Evolutionary conservation across 768 basidiomycete species (phyloP), one percentile per base, ranked within the genome.

Genomic region (Rhodocollybia butyracea): DNA sequence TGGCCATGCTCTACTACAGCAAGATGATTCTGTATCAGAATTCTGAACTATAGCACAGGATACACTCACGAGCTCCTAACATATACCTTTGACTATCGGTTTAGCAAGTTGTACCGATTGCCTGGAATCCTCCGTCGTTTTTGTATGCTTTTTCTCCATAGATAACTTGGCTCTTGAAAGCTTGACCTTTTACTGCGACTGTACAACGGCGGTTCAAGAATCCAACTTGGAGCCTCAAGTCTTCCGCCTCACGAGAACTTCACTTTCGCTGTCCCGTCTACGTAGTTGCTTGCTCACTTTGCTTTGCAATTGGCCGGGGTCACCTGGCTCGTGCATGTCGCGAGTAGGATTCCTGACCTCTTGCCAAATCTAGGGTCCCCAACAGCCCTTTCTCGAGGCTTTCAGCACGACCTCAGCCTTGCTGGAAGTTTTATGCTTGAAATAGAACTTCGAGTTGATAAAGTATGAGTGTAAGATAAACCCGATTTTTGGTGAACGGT

Each of bases 191-290:
- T n/a, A n/a, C n/a, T n/a, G n/a, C n/a, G n/a, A n/a, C 13, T 51
- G 36, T 53, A 53, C 40, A 53, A 40, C 27, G 51, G 51, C 27
- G 31, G 42, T n/a, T 40, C 51, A 41, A 17, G 29, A n/a, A 31
- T 53, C 42, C 50, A 38, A 32, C 12, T 38, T 22, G 11, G 36
- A 38, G 5, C 50, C 34, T 30, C 39, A 31, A 21, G 34, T 13
- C 27, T 51, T 8, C 51, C 51, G 3, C 51, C 51, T 6, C 38
- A 53, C 21, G 34, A 53, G 21, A 53, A 53, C 21, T 53, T 41
- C 24, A 53, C 51, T 10, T 27, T 53, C 26, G 42, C 40, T 22
- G 21, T 53, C 6, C 51, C 51, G 7, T 22, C 39, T 6, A 31
- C 27, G 17, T 41, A 41, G 15, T 13, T 41, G 39, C 40, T 41